Conservation (phyloP, 192 early-diverging fungal genomes). For the Coemansia aciculifera region DNA sequence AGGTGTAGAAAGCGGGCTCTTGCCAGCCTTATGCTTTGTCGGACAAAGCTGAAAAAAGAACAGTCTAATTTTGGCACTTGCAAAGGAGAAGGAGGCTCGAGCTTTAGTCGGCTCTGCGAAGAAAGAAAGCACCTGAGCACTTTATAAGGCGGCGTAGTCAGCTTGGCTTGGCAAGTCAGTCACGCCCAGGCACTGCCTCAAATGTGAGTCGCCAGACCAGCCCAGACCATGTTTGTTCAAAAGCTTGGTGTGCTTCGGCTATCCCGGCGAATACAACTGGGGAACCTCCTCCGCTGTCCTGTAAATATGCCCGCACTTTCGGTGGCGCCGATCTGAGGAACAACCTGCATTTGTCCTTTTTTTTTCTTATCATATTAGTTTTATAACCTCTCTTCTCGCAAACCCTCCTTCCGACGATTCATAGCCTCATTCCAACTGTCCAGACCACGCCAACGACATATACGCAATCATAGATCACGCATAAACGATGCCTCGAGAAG, state of each 20-base stretch:
- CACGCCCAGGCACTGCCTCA: not conserved
- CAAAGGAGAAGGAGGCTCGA: not conserved
- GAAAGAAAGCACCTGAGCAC: not conserved
- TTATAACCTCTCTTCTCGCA: not conserved
- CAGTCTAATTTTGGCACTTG: not conserved
- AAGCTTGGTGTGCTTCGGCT: not conserved
- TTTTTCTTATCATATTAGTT: not conserved
- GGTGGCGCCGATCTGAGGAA: slow-evolving; percentile 8
- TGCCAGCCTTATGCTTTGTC: not conserved
- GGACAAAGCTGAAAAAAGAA: not conserved
- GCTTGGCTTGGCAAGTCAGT: not conserved
- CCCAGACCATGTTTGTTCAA: not conserved
- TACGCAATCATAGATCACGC: not conserved
- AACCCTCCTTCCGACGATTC: not conserved
- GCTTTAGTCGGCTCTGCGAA: not conserved
- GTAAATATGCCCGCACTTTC: not conserved
- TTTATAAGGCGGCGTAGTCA: not conserved
- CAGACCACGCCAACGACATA: not conserved
- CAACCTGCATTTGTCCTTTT: slow-evolving; percentile 34
- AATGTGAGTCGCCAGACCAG: not conserved
- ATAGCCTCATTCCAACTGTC: not conserved
- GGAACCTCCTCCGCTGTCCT: not conserved
- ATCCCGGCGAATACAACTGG: not conserved
- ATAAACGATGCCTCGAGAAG: slow-evolving; percentile 20
- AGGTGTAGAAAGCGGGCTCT: not conserved